Conservation (phyloP, 345 rosid genomes). For the Psidium friedrichsthalianum region DNA sequence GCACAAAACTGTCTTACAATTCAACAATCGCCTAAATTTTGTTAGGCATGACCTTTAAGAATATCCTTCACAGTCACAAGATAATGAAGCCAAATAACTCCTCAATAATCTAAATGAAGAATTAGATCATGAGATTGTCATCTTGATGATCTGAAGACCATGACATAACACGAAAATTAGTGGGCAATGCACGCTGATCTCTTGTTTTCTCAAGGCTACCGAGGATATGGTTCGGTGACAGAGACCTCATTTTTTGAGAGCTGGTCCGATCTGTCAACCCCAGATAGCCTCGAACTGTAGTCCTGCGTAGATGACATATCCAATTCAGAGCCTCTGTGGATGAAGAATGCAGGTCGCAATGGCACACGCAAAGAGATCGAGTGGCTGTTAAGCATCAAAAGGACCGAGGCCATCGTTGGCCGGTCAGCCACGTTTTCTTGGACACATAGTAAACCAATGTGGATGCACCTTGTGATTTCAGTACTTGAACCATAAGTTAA, state of each 20-base stretch:
- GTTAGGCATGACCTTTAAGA: too few species aligned
- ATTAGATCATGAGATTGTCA: too few species aligned
- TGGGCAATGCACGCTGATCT: too few species aligned
- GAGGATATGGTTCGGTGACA: not conserved
- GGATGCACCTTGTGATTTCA: constrained; percentile 42
- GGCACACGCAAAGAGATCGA: constrained; percentile 33
- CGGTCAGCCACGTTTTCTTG: constrained; percentile 33
- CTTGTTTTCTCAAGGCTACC: too few species aligned
- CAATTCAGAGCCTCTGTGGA: not conserved
- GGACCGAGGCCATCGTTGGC: constrained; percentile 39
- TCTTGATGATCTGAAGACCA: too few species aligned
- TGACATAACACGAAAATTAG: too few species aligned
- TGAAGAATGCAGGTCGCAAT: constrained; percentile 23
- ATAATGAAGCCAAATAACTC: too few species aligned
- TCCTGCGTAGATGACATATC: not conserved
- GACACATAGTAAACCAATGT: constrained; percentile 41
- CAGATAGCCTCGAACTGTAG: not conserved
- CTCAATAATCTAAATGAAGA: too few species aligned
- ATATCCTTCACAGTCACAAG: too few species aligned
- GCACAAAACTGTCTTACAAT: too few species aligned
- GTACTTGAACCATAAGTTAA: constrained; percentile 11
- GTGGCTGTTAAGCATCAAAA: constrained; percentile 33
- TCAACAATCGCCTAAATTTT: too few species aligned
- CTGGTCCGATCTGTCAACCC: not conserved
- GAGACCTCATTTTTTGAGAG: not conserved